Evolutionary conservation across 805 yeast species (phyloP), one percentile per base, ranked within the genome.

Genomic region (Cyberlindnera maritima): DNA sequence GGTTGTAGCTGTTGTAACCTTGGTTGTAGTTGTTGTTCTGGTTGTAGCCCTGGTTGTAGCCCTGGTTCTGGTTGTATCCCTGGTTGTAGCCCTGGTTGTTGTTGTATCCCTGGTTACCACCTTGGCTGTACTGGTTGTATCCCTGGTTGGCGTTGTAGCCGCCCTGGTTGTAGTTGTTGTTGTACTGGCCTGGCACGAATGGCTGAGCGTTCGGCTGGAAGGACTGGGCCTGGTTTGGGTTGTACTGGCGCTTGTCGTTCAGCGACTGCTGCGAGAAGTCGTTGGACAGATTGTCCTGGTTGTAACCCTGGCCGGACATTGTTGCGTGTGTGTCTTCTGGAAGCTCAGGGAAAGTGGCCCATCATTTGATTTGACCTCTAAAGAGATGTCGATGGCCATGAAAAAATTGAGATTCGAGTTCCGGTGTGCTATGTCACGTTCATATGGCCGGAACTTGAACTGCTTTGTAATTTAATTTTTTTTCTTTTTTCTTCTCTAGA

Each of bases 151-250:
- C 35, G 14, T 39, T 15, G 20, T 44, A 19, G 41, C 41, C 40
- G 29, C 46, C 45, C 32, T 34, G 26, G 29, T 23, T 23, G 37
- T 56, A 52, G 42, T 63, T 46, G 47, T 54, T 35, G 52, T 62
- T 62, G 41, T 57, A 58, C 47, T 69, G 77, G 44, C 67, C 68
- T 44, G 75, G 76, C 36, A 57, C 63, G 44, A 66, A 67, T 19
- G 67, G 49, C 48, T 59, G 71, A 44, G 68, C 72, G 32, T 52
- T 51, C 39, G 81, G 80, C 46, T 76, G 77, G 63, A 79, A 78
- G 13, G 77, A 41, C 51, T 72, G 71, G 11, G 76, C 76, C 33
- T 69, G 70, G 52, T 68, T 71, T 26, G 85, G 80, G 56, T 81
- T 77, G 65, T 60, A 79, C 41, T 61, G 72, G 40, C 66, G 71